Evolutionary conservation across 2,329 filamentous ascomycete species (phyloP).

Genomic region (Capronia epimyces): DNA sequence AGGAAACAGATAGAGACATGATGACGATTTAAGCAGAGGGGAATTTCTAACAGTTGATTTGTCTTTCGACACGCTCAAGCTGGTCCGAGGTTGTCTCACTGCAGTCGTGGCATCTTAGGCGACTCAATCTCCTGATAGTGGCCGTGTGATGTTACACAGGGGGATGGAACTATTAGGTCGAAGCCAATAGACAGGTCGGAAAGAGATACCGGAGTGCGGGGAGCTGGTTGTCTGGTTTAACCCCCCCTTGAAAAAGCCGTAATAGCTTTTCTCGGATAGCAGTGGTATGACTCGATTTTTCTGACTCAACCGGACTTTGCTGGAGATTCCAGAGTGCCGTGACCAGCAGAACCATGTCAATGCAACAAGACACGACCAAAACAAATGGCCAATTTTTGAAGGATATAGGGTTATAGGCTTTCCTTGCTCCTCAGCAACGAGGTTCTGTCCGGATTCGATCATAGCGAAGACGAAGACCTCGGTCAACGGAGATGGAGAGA

Average conservation of each 20-base stretch:
- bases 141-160: not conserved
- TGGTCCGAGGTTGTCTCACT: not conserved
- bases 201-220: not conserved
- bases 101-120: not conserved
- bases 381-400: not conserved
- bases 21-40: not conserved
- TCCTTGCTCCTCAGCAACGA: no score
- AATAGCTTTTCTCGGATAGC: not conserved
- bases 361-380: not conserved
- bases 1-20: not conserved
- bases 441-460: not conserved
- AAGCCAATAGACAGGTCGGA: not conserved
- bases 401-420: not conserved
- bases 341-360: not conserved
- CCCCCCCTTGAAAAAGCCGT: not conserved
- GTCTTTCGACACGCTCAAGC: not conserved
- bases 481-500: not conserved
- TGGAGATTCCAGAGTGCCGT: not conserved
- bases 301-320: not conserved
- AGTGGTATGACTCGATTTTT: constrained; percentile 1
- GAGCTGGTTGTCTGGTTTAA: not conserved
- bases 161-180: not conserved
- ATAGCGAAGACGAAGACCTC: not conserved
- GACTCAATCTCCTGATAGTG: not conserved
- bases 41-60: not conserved